Base-by-base conservation (phyloP, 2,329 filamentous ascomycete species). In the Colletotrichum agaves region DNA sequence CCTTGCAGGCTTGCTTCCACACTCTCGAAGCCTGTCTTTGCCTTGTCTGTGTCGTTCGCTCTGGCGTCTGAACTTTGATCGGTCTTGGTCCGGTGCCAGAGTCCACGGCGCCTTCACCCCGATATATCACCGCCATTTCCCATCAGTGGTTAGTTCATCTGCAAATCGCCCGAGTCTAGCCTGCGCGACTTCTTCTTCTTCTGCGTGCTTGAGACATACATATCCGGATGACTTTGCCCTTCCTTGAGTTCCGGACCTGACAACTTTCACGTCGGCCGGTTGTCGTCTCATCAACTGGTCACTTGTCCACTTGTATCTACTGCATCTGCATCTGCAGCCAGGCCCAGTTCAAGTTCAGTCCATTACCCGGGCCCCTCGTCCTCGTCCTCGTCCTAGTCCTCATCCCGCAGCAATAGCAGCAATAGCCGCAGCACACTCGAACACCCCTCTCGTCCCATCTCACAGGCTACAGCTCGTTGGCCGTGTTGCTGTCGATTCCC, bases 241-340 rank as follows among this genome's bases (percentile, higher is more conserved):
- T n/a, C 33, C 55, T 21, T 58, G 31, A 23, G 15, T 43, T 53
- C 31, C 21, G 13, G 39, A 57, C 52, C 33, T 6, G 13, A 27
- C 12, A 27, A n/a, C 2, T n/a, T 21, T 43, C 58, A 59, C 60
- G 49, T 67, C 60, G 64, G 60, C 64, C 60, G 64, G 52, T 67
- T 67, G 60, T 64, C 46, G 53, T 64, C 64, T 63, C 53, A 63
- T 67, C 44, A 37, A 59, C 46, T 61, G 56, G 37, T 37, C 63
- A 33, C 50, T 15, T 47, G 10, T 21, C 37, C 43, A 35, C 39
- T 11, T 50, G 15, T 27, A 21, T 49, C 21, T 57, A 23, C 31
- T 55, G 57, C 63, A 55, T 21, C 57, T 65, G 63, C 63, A 55
- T 21, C 57, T 65, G 63, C 63, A 55, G 47, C 31, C 49, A 52